These are phyloP conservation scores for Globisporangium middletonii DNA, from an alignment of 352 stramenopile genomes.

Conservation along the genomic window DNA sequence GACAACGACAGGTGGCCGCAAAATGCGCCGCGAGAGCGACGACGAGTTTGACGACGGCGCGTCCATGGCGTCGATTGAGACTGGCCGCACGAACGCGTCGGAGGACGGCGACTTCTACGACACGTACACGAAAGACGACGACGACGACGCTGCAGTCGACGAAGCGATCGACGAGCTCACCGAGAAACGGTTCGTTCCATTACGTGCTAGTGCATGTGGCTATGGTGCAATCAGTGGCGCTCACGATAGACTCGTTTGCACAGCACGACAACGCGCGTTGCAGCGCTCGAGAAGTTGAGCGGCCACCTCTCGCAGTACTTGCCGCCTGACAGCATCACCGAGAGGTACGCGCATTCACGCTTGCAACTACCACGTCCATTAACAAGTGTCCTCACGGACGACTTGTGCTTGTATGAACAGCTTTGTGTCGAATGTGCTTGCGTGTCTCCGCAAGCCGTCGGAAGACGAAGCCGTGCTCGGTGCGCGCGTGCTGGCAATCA, in stretches of 20 bases:
- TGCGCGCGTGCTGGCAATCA: constrained; percentile 61
- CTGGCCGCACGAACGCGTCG: constrained; percentile 44
- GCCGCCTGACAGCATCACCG: constrained; percentile 52
- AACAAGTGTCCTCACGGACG: background rate
- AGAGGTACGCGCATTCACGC: constrained; percentile 35
- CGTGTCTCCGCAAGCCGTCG: constrained; percentile 61
- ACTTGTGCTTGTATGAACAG: constrained; percentile 11
- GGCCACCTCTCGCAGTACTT: constrained; percentile 63
- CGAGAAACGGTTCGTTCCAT: constrained; percentile 51
- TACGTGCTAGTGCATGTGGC: background rate
- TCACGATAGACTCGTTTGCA: background rate
- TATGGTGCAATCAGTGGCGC: background rate
- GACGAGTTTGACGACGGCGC: constrained; percentile 57
- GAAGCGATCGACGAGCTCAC: constrained; percentile 74
- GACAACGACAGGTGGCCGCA: constrained; percentile 19
- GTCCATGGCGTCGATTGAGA: constrained; percentile 72
- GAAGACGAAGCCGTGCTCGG: constrained; percentile 62
- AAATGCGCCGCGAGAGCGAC: constrained; percentile 60
- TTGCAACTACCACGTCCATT: background rate
- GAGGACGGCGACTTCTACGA: constrained; percentile 73
- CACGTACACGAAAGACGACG: constrained; percentile 44
- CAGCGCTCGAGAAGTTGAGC: constrained; percentile 62
- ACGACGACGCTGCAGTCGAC: constrained; percentile 61
- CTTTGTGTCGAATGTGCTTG: constrained; percentile 65
- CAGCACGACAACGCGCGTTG: constrained; percentile 68